Percentiles rank a stretch among this genome's conserved stretches.
Conservation (phyloP, 75 land plant genomes). For the Picea sitchensis region DNA sequence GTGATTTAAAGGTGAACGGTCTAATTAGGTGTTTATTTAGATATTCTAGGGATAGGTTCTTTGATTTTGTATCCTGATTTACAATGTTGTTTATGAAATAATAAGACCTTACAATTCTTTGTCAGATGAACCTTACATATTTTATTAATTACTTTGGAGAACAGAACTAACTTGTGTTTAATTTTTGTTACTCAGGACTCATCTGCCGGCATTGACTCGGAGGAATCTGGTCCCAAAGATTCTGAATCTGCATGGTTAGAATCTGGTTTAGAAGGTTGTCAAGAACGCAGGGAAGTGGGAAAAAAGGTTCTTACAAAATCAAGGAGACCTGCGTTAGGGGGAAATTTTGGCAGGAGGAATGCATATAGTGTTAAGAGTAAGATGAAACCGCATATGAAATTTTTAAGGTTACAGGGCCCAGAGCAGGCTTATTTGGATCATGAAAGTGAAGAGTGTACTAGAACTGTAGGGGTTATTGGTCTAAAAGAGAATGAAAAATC, state of each 20-base stretch:
- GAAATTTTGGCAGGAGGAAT: background rate
- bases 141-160: background rate
- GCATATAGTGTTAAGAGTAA: background rate
- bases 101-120: no score
- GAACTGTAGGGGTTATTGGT: constrained; percentile 55
- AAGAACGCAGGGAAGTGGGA: constrained; percentile 13
- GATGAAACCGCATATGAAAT: constrained; percentile 40
- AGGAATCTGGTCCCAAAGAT: constrained; percentile 15
- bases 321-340: constrained; percentile 11
- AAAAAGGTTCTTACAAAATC: constrained; percentile 16
- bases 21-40: background rate
- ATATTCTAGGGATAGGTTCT: background rate
- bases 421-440: constrained; percentile 40
- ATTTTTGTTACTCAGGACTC: constrained; percentile 14
- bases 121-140: no score
- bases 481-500: constrained; percentile 20
- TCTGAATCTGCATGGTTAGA: constrained; percentile 18
- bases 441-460: constrained; percentile 69
- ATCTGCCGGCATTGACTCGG: constrained; percentile 16
- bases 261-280: constrained; percentile 9
- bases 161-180: background rate
- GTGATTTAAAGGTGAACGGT: constrained; percentile 40
- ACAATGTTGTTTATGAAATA: no score
- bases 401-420: constrained; percentile 20
- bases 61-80: no score